Percentiles rank a stretch among this genome's conserved stretches.
These are phyloP conservation scores for Curvularia lunata DNA, from an alignment of 2,329 filamentous ascomycete genomes.

Conservation along the genomic window DNA sequence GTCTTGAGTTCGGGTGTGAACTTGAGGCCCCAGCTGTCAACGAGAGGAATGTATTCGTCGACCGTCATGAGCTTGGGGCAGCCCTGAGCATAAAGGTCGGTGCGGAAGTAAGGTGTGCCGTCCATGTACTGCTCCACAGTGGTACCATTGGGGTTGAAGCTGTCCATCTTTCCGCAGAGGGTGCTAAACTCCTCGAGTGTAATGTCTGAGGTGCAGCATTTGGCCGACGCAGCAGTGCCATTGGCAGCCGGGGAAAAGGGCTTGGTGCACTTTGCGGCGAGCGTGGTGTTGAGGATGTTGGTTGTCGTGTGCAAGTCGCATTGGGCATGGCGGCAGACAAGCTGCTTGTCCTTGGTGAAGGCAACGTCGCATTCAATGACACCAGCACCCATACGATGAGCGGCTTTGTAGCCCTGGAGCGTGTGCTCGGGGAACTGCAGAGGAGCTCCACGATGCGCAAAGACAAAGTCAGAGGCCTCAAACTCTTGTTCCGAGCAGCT, in stretches of 20 bases:
- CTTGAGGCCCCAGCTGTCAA: conserved; percentile 63
- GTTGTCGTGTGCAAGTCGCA: conserved; percentile 50
- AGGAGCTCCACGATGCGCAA: conserved; percentile 47
- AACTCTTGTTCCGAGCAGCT: conserved; percentile 48
- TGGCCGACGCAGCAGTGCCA: conserved; percentile 60
- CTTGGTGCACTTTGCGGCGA: conserved; percentile 48
- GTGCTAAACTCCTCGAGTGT: conserved; percentile 70
- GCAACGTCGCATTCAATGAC: conserved; percentile 49
- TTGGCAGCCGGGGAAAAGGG: conserved; percentile 44
- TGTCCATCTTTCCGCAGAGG: conserved; percentile 69
- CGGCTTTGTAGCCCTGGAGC: conserved; percentile 39
- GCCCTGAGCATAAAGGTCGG: conserved; percentile 66
- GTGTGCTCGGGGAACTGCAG: conserved; percentile 49
- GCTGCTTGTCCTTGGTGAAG: conserved; percentile 48
- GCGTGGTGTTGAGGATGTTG: conserved; percentile 45
- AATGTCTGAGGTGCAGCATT: conserved; percentile 75
- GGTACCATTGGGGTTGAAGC: conserved; percentile 67
- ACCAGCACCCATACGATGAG: conserved; percentile 45
- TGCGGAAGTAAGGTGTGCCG: conserved; percentile 67
- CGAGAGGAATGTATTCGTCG: conserved; percentile 66
- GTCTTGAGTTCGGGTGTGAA: conserved; percentile 64
- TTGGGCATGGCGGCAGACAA: conserved; percentile 49
- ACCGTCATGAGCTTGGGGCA: conserved; percentile 69
- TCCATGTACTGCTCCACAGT: conserved; percentile 64
- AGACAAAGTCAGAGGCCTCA: conserved; percentile 42